phyloP scores from a whole-genome alignment of 306 rosid species.

The Dicorynia guianensis region DNA sequence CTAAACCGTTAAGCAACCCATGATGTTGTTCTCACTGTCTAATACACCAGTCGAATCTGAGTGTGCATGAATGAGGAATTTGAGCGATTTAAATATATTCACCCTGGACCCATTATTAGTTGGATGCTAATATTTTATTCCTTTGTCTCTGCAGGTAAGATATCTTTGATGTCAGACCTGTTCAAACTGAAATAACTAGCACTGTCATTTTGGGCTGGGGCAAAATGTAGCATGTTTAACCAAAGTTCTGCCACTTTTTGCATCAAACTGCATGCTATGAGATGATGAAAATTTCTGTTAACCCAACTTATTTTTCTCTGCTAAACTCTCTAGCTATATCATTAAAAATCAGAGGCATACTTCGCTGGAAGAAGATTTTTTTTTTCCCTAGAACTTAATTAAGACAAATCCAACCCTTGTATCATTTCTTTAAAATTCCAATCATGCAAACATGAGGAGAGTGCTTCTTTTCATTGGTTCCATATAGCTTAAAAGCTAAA shows the following conservation, averaged over 20 bases:
- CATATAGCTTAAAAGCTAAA: slow-evolving; percentile 45
- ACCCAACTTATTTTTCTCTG: neutral
- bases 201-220: slow-evolving; percentile 10
- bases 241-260: neutral
- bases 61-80: slow-evolving; percentile 46
- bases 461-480: slow-evolving; percentile 39
- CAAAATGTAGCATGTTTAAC: neutral
- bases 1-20: slow-evolving; percentile 55
- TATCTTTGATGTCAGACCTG: slow-evolving; percentile 55
- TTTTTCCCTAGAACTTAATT: neutral
- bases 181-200: slow-evolving; percentile 35
- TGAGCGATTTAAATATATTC: slow-evolving; percentile 38
- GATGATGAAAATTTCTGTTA: neutral
- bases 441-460: slow-evolving; percentile 70
- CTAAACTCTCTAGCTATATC: too few relatives aligned
- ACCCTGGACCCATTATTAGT: slow-evolving; percentile 33
- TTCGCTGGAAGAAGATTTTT: too few relatives aligned
- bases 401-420: slow-evolving; percentile 27
- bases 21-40: slow-evolving; percentile 53
- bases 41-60: slow-evolving; percentile 48
- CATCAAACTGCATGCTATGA: neutral
- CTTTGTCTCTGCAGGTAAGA: slow-evolving; percentile 44
- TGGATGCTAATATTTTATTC: slow-evolving; percentile 40
- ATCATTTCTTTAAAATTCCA: slow-evolving; percentile 41
- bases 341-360: too few relatives aligned